Conservation (phyloP, 2,329 filamentous ascomycete species). For the Acrodontium crateriforme region DNA sequence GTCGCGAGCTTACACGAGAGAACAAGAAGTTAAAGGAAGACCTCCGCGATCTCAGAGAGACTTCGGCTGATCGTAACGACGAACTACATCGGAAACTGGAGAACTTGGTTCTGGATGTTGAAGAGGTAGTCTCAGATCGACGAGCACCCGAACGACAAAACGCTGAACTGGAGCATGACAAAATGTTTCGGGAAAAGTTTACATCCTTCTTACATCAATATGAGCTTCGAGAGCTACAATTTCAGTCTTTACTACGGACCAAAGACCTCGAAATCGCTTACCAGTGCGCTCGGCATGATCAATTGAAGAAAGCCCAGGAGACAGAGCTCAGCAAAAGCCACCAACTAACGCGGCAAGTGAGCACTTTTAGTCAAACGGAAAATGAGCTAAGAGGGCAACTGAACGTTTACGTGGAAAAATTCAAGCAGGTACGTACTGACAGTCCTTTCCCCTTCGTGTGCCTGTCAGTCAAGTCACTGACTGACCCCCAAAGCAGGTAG, state of each 20-base stretch:
- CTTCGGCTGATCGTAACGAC: constrained; percentile 66
- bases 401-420: constrained; percentile 98
- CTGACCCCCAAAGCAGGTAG: constrained; percentile 56
- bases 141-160: constrained; percentile 66
- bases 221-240: constrained; percentile 87
- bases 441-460: neutral
- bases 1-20: constrained; percentile 84
- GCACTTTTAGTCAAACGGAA: constrained; percentile 92
- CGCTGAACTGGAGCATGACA: constrained; percentile 80
- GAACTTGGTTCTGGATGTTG: constrained; percentile 65
- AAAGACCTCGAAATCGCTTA: constrained; percentile 95
- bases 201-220: constrained; percentile 96
- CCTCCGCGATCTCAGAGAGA: constrained; percentile 68
- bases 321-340: constrained; percentile 65
- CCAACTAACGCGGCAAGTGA: constrained; percentile 79
- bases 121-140: constrained; percentile 77
- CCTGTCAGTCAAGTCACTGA: constrained; percentile 16
- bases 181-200: constrained; percentile 69
- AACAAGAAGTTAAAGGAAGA: constrained; percentile 99
- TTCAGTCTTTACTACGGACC: constrained; percentile 77
- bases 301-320: constrained; percentile 79
- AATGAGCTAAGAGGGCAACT: constrained; percentile 85
- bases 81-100: constrained; percentile 79
- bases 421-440: constrained; percentile 68
- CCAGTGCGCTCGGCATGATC: constrained; percentile 75